A percentile compares a stretch with the other conserved stretches of the same genome.
Conservation (phyloP, 2,329 filamentous ascomycete genomes). For the Phymatotrichopsis omnivora region DNA sequence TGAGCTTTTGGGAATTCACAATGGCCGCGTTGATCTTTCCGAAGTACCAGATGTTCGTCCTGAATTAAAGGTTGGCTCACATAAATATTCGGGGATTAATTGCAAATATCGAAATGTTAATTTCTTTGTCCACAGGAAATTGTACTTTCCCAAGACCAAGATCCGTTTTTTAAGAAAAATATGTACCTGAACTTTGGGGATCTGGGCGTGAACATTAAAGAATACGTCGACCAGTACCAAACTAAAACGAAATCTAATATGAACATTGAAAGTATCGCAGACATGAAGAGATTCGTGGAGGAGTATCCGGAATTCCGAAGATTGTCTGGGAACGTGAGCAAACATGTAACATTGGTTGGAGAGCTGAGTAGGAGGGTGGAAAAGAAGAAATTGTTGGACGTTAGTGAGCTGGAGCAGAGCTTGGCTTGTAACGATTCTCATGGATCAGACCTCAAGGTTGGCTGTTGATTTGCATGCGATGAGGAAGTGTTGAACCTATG, state of each 20-base stretch:
- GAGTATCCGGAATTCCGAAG: slow-evolving; percentile 98
- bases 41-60: slow-evolving; percentile 73
- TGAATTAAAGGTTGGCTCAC: slow-evolving; percentile 66
- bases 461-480: slow-evolving; percentile 31
- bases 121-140: slow-evolving; percentile 49
- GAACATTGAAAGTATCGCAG: slow-evolving; percentile 90
- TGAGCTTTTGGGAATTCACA: slow-evolving; percentile 84
- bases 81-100: background rate
- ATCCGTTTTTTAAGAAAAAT: slow-evolving; percentile 90
- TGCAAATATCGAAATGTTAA: background rate
- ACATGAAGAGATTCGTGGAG: slow-evolving; percentile 99
- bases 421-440: slow-evolving; percentile 96
- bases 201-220: slow-evolving; percentile 59
- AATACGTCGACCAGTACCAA: slow-evolving; percentile 95
- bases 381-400: slow-evolving; percentile 79
- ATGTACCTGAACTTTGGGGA: slow-evolving; percentile 66
- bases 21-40: slow-evolving; percentile 84
- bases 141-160: slow-evolving; percentile 89
- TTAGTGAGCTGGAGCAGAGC: slow-evolving; percentile 94
- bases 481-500: background rate
- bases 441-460: slow-evolving; percentile 75
- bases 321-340: slow-evolving; percentile 93
- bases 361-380: slow-evolving; percentile 84
- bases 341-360: slow-evolving; percentile 91
- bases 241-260: slow-evolving; percentile 93